Conservation (phyloP, 176 grass and related monocot genomes). For the Thalia dealbata region DNA sequence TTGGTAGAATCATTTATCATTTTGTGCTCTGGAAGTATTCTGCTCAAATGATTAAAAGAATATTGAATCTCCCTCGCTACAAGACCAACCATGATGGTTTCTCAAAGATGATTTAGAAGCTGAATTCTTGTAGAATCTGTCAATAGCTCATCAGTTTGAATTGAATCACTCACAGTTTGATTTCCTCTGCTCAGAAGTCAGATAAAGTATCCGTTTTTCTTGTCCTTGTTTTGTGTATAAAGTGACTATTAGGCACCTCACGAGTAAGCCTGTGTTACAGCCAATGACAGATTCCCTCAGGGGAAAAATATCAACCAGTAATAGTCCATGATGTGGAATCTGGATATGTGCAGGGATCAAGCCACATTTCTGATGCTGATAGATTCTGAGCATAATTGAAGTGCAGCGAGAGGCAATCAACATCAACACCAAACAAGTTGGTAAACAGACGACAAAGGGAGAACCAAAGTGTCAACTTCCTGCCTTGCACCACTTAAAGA, state of each 20-base stretch:
- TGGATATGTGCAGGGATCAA: constrained; percentile 1
- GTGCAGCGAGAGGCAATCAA: background rate
- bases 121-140: background rate
- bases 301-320: background rate
- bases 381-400: constrained; percentile 7
- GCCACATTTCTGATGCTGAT: background rate
- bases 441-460: background rate
- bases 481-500: constrained; percentile 12
- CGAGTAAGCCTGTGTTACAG: background rate
- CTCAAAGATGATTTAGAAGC: background rate
- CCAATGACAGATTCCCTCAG: background rate
- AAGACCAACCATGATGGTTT: background rate
- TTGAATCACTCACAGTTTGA: no score
- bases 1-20: background rate
- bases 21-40: background rate
- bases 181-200: background rate
- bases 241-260: background rate
- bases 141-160: background rate
- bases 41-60: background rate
- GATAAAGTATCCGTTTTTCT: background rate
- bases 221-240: background rate
- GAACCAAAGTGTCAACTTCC: background rate
- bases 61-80: no score
- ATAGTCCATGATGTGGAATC: constrained; percentile 2
- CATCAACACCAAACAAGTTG: background rate